Conservation (phyloP, 2,329 filamentous ascomycete genomes). For the Alternaria postmessia region DNA sequence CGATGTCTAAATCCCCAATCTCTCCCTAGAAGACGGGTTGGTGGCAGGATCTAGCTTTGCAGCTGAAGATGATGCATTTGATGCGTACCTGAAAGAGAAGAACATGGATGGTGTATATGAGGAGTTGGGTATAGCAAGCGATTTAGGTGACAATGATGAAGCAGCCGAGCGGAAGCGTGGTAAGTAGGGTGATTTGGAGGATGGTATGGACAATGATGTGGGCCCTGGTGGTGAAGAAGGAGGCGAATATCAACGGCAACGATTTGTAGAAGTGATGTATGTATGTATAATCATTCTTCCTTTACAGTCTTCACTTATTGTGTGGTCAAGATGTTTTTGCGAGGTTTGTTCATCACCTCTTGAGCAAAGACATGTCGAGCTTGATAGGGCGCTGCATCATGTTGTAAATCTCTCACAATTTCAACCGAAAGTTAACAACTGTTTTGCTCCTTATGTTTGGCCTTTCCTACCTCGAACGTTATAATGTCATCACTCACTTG, state of each 20-base stretch:
- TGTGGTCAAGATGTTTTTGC: not conserved
- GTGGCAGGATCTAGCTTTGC: not conserved
- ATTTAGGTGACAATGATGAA: not conserved
- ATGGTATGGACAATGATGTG: not conserved
- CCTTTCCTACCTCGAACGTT: not conserved
- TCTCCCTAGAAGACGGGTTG: not conserved
- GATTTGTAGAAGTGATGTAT: not conserved
- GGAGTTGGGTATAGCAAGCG: not conserved
- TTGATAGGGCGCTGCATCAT: not conserved
- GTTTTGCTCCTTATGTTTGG: not conserved
- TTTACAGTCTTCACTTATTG: not conserved
- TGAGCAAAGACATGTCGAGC: not conserved
- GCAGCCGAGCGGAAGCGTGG: not conserved
- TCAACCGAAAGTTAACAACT: too few species aligned
- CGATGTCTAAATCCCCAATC: too few species aligned
- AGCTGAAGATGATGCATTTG: not conserved
- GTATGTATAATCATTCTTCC: not conserved
- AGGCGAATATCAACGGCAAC: not conserved
- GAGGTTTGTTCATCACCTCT: fast-evolving
- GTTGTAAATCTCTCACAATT: not conserved
- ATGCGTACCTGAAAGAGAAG: not conserved
- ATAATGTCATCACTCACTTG: not conserved
- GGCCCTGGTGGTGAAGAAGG: not conserved
- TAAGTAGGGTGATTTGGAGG: too few species aligned
- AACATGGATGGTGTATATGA: too few species aligned